Conservation (phyloP, 371 early-diverging fungal species). For the Choanephora cucurbitarum region DNA sequence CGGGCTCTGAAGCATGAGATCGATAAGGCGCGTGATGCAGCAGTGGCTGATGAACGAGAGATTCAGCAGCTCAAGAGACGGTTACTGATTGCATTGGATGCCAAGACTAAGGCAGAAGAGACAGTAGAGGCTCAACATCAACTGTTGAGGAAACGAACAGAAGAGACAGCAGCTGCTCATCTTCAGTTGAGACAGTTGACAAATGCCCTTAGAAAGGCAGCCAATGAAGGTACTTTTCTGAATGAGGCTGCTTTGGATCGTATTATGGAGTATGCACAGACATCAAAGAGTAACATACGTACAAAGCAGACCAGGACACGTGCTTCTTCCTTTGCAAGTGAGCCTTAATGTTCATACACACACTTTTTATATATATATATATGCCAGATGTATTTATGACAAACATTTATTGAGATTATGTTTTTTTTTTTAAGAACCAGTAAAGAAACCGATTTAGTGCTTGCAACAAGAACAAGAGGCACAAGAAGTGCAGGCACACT, state of each 20-base stretch:
- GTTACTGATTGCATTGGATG: slow-evolving; percentile 55
- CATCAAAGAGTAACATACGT: not conserved
- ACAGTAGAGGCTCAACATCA: slow-evolving; percentile 59
- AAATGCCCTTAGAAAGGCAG: slow-evolving; percentile 29
- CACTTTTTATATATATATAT: not conserved
- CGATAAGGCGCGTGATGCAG: slow-evolving; percentile 58
- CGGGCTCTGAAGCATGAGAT: slow-evolving; percentile 66
- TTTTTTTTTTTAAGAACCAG: no score
- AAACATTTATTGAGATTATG: no score
- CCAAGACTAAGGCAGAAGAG: slow-evolving; percentile 67
- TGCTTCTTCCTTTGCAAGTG: not conserved
- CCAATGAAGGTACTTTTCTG: slow-evolving; percentile 37
- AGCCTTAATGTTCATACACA: not conserved
- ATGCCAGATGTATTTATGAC: no score
- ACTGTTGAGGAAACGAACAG: slow-evolving; percentile 42
- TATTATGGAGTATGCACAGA: slow-evolving; percentile 13
- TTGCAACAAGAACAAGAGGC: slow-evolving; percentile 13
- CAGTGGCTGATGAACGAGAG: slow-evolving; percentile 60
- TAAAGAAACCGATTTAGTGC: slow-evolving; percentile 19
- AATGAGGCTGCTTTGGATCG: slow-evolving; percentile 36
- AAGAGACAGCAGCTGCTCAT: slow-evolving; percentile 41
- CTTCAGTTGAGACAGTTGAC: slow-evolving; percentile 35
- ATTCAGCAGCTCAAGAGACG: slow-evolving; percentile 63
- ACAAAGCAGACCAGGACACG: not conserved
- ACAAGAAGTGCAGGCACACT: slow-evolving; percentile 24